Conservation (phyloP, 1,284 basidiomycete genomes). For the Golubevia pallescens region DNA sequence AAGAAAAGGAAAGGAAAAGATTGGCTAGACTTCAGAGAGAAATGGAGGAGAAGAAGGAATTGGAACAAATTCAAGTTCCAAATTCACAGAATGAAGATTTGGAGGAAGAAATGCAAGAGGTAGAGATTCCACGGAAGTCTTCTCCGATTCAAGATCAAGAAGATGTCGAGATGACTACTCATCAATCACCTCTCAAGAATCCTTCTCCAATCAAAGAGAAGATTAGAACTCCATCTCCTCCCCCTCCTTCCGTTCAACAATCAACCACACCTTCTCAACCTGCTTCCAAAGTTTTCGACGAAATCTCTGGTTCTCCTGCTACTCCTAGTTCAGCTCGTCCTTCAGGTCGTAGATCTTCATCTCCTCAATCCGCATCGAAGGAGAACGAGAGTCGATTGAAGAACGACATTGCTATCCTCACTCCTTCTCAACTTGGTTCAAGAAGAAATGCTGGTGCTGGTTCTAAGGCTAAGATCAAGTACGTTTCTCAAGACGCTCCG, state of each 20-base stretch:
- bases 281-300: neutral
- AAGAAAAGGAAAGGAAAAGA: neutral
- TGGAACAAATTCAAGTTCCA: neutral
- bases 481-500: neutral
- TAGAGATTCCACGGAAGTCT: too few relatives aligned
- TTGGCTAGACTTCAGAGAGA: neutral
- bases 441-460: neutral
- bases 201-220: neutral
- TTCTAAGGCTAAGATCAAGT: neutral
- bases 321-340: too few relatives aligned
- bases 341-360: too few relatives aligned
- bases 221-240: neutral
- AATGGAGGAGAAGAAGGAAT: too few relatives aligned
- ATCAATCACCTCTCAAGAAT: neutral
- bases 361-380: neutral
- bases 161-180: neutral
- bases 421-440: neutral
- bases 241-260: neutral
- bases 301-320: neutral
- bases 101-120: neutral
- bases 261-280: neutral
- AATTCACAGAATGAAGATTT: neutral
- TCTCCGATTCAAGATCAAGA: neutral
- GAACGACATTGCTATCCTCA: neutral
- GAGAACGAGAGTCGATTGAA: neutral